phyloP scores from a whole-genome alignment of 169 alveolate genomes.

The Plasmodium fragile region DNA sequence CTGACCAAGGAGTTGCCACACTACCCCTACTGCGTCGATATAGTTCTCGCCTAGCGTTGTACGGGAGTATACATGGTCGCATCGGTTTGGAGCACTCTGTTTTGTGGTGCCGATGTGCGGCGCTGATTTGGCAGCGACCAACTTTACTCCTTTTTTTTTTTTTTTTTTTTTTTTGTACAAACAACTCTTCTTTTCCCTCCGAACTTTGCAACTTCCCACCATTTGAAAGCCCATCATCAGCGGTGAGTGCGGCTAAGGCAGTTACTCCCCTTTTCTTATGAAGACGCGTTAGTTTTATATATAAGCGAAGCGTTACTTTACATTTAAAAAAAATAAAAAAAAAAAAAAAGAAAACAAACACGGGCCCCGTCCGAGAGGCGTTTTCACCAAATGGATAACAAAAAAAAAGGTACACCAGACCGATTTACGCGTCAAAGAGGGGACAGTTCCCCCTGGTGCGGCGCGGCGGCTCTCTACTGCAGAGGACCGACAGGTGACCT shows the following conservation, averaged over 20 bases:
- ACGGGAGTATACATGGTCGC: too few species aligned
- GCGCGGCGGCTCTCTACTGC: not conserved
- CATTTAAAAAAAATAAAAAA: slow-evolving; percentile 14
- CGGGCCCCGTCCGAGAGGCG: not conserved
- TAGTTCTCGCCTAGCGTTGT: slow-evolving; percentile 22
- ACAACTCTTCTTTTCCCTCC: not conserved
- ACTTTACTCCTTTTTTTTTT: not conserved
- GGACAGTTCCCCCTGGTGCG: not conserved
- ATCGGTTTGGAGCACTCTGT: not conserved
- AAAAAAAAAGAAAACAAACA: not conserved
- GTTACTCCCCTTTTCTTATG: not conserved
- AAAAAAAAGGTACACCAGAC: not conserved
- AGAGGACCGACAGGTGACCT: not conserved
- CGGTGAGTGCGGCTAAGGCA: not conserved
- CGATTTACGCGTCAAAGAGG: not conserved
- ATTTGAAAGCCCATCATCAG: not conserved
- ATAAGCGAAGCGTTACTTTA: not conserved
- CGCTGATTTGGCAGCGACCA: not conserved
- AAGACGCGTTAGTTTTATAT: not conserved
- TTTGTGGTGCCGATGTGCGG: not conserved
- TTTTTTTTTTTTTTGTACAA: not conserved
- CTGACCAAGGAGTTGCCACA: slow-evolving; percentile 42
- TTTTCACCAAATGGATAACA: slow-evolving; percentile 7
- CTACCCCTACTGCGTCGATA: slow-evolving; percentile 64
- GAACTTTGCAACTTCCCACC: not conserved